Base-by-base conservation (phyloP, 1,284 basidiomycete species). In the Leucoagaricus sp. region DNA sequence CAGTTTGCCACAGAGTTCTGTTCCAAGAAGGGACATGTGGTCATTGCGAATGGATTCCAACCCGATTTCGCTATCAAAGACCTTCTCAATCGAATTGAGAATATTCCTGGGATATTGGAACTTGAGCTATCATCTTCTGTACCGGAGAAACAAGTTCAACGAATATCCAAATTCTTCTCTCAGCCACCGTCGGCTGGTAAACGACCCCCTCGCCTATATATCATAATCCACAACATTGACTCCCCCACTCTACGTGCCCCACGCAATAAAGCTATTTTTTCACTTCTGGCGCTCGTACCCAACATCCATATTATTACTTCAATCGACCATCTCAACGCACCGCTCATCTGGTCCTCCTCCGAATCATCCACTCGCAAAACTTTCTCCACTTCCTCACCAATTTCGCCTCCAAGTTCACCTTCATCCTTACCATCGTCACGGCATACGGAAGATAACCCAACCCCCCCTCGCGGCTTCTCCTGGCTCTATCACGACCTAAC, bases 401-500 rank as follows among this genome's bases (percentile, higher is more conserved):
- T 28, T 47, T 56, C 31, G 49, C 60, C n/a, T 34, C 2, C 21
- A 1, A 29, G 13, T 8, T 4, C 25, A 17, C 23, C 34, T 26
- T 17, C 29, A 42, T 44, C 50, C 19, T 26, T 10, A 21, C 31
- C 31, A 33, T 12, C 31, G 17, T 38, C 36, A n/a, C 17, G 12
- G 4, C 12, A 12, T 4, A 4, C 33, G 26, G 41, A 19, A 13
- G 26, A 31, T 13, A 45, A 21, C 13, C 0, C 53, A 25, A 46
- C 21, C 10, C 48, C 57, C 17, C 72, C 75, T 2, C 76, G 83
- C 31, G 89, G 89, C 1, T 93, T 89, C 71, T 81, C 86, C 5
- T 96, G 92, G 86, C 73, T 96, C 13, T 94, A 92, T 84, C 93
- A 96, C 71, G 91, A 94, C 69, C 69, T 91, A 15, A 91, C 93